A percentile compares a stretch with the other conserved stretches of the same genome.
phyloP scores from a whole-genome alignment of 1,284 basidiomycete genomes.

The Amylostereum areolatum region DNA sequence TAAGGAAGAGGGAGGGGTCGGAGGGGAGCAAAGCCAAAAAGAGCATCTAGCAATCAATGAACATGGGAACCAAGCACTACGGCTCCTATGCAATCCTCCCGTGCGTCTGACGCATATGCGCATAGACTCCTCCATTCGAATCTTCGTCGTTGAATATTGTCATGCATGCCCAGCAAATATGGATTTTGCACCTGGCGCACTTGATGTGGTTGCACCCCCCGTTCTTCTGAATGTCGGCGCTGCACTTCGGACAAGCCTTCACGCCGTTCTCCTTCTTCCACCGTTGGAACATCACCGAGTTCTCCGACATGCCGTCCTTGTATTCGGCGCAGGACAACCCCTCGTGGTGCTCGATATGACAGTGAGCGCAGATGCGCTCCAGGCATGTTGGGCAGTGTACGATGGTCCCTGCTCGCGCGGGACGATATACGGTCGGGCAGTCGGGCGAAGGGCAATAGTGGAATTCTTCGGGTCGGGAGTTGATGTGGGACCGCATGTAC shows the following conservation, averaged over 20 bases:
- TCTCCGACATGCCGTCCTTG: conserved; percentile 16
- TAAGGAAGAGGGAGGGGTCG: too few species aligned
- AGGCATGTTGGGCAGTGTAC: conserved; percentile 22
- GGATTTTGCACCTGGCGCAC: background rate
- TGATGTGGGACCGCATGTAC: conserved; percentile 35
- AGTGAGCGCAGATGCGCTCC: conserved; percentile 21
- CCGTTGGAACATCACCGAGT: conserved; percentile 16
- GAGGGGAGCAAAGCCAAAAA: too few species aligned
- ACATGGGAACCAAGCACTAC: too few species aligned
- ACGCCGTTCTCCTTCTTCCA: conserved; percentile 26
- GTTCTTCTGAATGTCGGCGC: background rate
- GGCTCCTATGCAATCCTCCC: background rate
- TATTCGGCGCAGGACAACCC: conserved; percentile 24
- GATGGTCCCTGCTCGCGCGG: conserved; percentile 15
- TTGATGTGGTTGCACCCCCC: background rate
- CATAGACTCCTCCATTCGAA: background rate
- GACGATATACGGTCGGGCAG: conserved; percentile 23
- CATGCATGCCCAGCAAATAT: background rate
- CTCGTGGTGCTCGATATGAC: conserved; percentile 25
- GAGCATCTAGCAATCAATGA: too few species aligned
- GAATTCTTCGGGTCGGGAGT: conserved; percentile 29
- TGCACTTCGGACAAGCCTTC: conserved; percentile 15
- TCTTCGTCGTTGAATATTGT: background rate
- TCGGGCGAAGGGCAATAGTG: conserved; percentile 39
- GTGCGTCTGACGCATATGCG: background rate